A percentile compares a stretch with the other conserved stretches of the same genome.
Conservation (phyloP, 2,329 filamentous ascomycete genomes). For the Mycogone perniciosa region DNA sequence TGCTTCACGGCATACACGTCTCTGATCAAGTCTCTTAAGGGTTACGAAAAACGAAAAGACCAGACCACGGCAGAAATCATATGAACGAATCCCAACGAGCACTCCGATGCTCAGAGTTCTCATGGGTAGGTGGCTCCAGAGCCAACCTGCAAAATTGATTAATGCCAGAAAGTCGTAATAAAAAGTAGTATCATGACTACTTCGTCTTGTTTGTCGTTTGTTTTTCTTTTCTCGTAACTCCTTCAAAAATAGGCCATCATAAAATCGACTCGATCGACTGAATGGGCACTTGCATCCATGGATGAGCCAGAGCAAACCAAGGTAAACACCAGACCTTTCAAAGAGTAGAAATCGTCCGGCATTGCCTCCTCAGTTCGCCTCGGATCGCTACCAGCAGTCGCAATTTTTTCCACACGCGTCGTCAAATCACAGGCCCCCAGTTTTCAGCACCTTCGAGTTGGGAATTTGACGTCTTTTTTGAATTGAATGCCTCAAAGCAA, state of each 20-base stretch:
- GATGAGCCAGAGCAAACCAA: not conserved
- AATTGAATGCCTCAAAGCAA: constrained; percentile 51
- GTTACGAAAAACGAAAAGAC: not conserved
- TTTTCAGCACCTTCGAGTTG: constrained; percentile 22
- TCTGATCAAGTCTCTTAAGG: not conserved
- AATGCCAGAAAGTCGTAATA: constrained; percentile 9
- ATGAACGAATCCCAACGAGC: not conserved
- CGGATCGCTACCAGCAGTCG: constrained; percentile 9
- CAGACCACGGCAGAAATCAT: not conserved
- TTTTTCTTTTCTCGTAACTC: constrained; percentile 6
- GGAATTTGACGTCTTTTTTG: constrained; percentile 41
- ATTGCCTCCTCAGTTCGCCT: constrained; percentile 8
- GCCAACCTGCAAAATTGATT: constrained; percentile 9
- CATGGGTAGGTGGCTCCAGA: constrained; percentile 3
- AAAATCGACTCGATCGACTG: constrained; percentile 4
- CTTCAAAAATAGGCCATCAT: constrained; percentile 7
- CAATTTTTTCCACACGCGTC: constrained; percentile 9
- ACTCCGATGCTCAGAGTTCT: not conserved
- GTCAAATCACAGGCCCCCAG: constrained; percentile 10
- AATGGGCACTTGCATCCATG: constrained; percentile 6
- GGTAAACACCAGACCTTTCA: not conserved
- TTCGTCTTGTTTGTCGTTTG: constrained; percentile 9
- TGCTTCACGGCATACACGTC: too few species aligned
- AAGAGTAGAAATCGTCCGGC: constrained; percentile 8
- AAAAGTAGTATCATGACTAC: constrained; percentile 7